Evolutionary conservation across 768 basidiomycete species (phyloP), one percentile per base, ranked within the genome.

Genomic region (Lyophyllum semitale): DNA sequence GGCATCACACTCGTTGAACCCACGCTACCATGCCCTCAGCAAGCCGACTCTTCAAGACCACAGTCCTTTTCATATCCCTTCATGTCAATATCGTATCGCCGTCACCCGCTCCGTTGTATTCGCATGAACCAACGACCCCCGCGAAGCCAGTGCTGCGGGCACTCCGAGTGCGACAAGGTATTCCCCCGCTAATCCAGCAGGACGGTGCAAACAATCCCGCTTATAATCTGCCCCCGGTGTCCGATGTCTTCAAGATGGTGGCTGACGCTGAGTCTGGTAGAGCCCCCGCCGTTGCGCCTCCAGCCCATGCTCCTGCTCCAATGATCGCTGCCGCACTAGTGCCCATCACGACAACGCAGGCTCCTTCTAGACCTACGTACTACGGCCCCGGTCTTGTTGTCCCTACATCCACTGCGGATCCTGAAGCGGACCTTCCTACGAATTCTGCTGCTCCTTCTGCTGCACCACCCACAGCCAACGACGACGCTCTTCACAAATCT

Each of bases 181-280:
- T 25, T 29, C 44, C 59, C 4, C 5, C 27, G 27, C 29, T 43
- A 9, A 27, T 26, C 26, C 48, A 57, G 18, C 38, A 17, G 5
- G 23, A 18, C 37, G 18, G 18, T 12, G 41, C 22, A 22, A n/a
- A 5, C 37, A 29, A 46, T 38, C 44, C 30, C 8, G 15, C 27
- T 11, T 52, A 45, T 25, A n/a, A 41, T n/a, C 54, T 63, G 12
- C 58, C 54, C 20, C 55, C 58, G 3, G 63, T 63, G 22, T n/a
- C 49, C 26, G 48, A 55, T 26, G 54, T 63, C 41, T 63, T 63
- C 56, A 55, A 56, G 46, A 61, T 53, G 54, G 43, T 58, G 49
- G 47, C 53, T 47, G 48, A 51, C 26, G 26, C 46, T 3, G 51
- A 53, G 17, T 33, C 35, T 42, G 35, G 17, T 12, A 32, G 6